Conservation (phyloP, 805 yeast species). For the Candida krabiensis region DNA sequence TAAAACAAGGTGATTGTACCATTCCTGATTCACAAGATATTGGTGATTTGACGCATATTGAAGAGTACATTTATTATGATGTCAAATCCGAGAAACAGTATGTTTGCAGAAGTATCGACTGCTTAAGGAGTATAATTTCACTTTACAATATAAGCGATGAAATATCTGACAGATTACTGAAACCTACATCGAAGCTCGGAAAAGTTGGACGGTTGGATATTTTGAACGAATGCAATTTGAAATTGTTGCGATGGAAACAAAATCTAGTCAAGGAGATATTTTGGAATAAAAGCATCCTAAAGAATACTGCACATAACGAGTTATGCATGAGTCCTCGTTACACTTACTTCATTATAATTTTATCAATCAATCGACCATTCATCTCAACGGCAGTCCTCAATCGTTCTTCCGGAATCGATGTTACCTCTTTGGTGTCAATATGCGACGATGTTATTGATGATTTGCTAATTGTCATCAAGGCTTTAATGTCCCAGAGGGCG, state of each 20-base stretch:
- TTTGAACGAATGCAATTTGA: conserved; percentile 44
- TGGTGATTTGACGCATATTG: conserved; percentile 58
- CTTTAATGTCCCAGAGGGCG: conserved; percentile 28
- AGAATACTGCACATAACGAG: conserved; percentile 50
- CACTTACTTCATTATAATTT: conserved; percentile 53
- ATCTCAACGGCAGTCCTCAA: conserved; percentile 22
- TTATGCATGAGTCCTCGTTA: conserved; percentile 52
- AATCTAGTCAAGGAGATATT: conserved; percentile 48
- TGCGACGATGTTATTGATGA: conserved; percentile 45
- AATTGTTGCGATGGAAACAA: conserved; percentile 51
- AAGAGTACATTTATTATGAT: conserved; percentile 47
- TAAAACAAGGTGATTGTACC: conserved; percentile 55
- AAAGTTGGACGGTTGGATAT: conserved; percentile 5
- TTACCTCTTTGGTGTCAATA: conserved; percentile 19
- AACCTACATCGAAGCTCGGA: conserved; percentile 6
- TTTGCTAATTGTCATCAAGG: conserved; percentile 38
- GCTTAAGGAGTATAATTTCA: conserved; percentile 41
- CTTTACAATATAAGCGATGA: conserved; percentile 45
- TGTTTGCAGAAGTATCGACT: conserved; percentile 38
- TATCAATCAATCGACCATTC: conserved; percentile 58
- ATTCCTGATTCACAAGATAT: conserved; percentile 58
- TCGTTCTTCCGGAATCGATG: conserved; percentile 1
- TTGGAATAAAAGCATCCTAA: conserved; percentile 47
- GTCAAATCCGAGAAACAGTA: conserved; percentile 17
- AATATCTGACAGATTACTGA: conserved; percentile 41